These are phyloP conservation scores for Tilletia caries DNA, from an alignment of 1,284 basidiomycete species.

Conservation along the genomic window DNA sequence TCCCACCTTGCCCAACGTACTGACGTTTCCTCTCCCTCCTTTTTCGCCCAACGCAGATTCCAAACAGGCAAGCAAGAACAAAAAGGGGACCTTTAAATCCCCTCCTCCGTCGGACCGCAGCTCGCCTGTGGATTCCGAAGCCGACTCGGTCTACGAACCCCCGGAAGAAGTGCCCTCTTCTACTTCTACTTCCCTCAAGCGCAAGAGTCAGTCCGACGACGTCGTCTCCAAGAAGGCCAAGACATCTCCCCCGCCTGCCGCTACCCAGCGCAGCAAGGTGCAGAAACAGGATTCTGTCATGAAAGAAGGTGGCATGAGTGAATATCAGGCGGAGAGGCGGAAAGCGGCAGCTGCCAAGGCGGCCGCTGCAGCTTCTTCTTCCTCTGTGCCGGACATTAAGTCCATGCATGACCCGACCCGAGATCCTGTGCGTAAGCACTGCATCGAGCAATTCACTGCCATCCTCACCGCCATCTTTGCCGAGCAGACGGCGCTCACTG, in stretches of 20 bases:
- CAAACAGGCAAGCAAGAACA: not conserved
- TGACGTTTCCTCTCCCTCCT: too few species aligned
- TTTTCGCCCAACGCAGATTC: not conserved
- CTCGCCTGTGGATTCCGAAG: slow-evolving; percentile 6
- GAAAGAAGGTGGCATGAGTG: too few species aligned
- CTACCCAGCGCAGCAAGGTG: not conserved
- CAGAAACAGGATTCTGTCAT: not conserved
- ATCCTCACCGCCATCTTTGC: slow-evolving; percentile 20
- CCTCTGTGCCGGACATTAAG: not conserved
- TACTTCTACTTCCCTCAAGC: not conserved
- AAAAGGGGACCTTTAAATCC: slow-evolving; percentile 15
- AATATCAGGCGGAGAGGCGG: not conserved
- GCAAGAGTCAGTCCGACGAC: not conserved
- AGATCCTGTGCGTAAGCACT: slow-evolving; percentile 17
- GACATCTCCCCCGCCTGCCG: not conserved
- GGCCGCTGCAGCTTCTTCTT: not conserved
- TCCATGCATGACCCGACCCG: slow-evolving; percentile 10
- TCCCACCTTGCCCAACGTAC: not conserved
- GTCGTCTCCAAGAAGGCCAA: slow-evolving; percentile 1
- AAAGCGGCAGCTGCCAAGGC: not conserved
- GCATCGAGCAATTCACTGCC: slow-evolving; percentile 13
- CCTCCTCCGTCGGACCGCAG: slow-evolving; percentile 7
- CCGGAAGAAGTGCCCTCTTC: not conserved
- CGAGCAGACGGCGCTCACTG: not conserved
- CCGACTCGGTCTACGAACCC: slow-evolving; percentile 5